A percentile compares a stretch with the other conserved stretches of the same genome.
phyloP scores from a whole-genome alignment of 805 yeast genomes.

The Saccharomycopsis oosterbeekiorum region DNA sequence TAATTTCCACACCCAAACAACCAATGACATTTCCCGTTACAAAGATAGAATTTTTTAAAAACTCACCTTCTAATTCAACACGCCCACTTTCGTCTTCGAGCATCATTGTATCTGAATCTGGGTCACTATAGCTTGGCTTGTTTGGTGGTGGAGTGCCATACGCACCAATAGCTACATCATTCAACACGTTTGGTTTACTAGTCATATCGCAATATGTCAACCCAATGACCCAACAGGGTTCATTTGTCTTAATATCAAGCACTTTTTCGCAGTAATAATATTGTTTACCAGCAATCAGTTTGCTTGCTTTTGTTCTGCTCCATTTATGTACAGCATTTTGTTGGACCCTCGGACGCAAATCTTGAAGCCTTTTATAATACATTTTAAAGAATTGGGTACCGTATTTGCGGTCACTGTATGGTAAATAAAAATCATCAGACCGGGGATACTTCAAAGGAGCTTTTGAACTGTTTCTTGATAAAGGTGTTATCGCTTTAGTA shows the following conservation, averaged over 20 bases:
- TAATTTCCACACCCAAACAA: slow-evolving; percentile 74
- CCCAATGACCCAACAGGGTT: slow-evolving; percentile 76
- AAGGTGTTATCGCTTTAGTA: neutral
- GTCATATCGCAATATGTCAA: slow-evolving; percentile 78
- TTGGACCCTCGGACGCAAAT: slow-evolving; percentile 37
- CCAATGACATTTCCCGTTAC: slow-evolving; percentile 91
- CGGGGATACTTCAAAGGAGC: slow-evolving; percentile 4
- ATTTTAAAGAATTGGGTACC: slow-evolving; percentile 48
- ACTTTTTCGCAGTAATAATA: slow-evolving; percentile 37
- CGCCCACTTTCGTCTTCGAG: slow-evolving; percentile 93
- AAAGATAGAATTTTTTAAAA: slow-evolving; percentile 44
- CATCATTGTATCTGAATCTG: slow-evolving; percentile 49
- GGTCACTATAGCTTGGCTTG: slow-evolving; percentile 43
- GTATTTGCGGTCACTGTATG: slow-evolving; percentile 33
- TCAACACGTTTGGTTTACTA: slow-evolving; percentile 74
- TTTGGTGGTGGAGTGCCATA: slow-evolving; percentile 31
- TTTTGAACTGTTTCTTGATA: neutral
- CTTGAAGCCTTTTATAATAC: slow-evolving; percentile 43
- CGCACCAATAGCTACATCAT: slow-evolving; percentile 57
- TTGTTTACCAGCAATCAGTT: slow-evolving; percentile 26
- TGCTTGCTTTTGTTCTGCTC: slow-evolving; percentile 35
- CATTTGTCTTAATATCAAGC: slow-evolving; percentile 52
- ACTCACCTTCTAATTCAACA: slow-evolving; percentile 50
- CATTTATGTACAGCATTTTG: slow-evolving; percentile 43
- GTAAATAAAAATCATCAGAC: slow-evolving; percentile 22